These are phyloP conservation scores for Phaeoacremonium minimum DNA, from an alignment of 2,329 filamentous ascomycete species.

Conservation along the genomic window DNA sequence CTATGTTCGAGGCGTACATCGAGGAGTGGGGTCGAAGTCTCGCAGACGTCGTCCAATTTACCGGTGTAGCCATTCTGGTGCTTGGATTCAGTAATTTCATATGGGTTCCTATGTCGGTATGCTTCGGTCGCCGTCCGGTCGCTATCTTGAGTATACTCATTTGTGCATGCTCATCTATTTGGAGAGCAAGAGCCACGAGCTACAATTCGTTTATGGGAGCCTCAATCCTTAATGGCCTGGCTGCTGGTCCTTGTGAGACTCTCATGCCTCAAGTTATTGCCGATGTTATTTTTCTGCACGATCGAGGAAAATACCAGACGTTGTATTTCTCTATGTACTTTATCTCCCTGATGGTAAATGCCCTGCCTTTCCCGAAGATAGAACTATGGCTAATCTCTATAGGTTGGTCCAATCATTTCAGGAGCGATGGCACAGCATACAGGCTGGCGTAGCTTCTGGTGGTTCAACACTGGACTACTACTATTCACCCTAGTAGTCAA, in stretches of 20 bases:
- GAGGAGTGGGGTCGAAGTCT: slow-evolving; percentile 48
- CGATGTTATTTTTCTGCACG: slow-evolving; percentile 61
- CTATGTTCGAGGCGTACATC: slow-evolving; percentile 58
- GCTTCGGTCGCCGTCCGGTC: slow-evolving; percentile 41
- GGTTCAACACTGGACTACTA: slow-evolving; percentile 56
- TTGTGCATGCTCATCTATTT: slow-evolving; percentile 38
- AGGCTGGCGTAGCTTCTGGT: slow-evolving; percentile 62
- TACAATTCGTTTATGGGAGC: slow-evolving; percentile 63
- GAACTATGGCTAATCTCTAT: too few species aligned
- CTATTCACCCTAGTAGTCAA: slow-evolving; percentile 43
- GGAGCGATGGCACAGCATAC: slow-evolving; percentile 55
- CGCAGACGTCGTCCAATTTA: slow-evolving; percentile 45
- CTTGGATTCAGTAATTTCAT: slow-evolving; percentile 48
- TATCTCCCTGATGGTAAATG: slow-evolving; percentile 58
- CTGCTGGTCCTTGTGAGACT: slow-evolving; percentile 58
- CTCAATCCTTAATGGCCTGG: slow-evolving; percentile 57
- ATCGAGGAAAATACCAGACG: slow-evolving; percentile 51
- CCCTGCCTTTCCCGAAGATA: too few species aligned
- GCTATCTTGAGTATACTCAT: slow-evolving; percentile 38
- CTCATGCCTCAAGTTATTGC: slow-evolving; percentile 60
- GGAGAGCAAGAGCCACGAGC: slow-evolving; percentile 49
- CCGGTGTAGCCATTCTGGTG: slow-evolving; percentile 39
- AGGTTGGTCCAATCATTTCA: slow-evolving; percentile 24
- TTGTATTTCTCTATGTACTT: slow-evolving; percentile 59
- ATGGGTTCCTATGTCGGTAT: slow-evolving; percentile 45